These are phyloP conservation scores for Capsicum chinense DNA, from an alignment of 257 asterid species.

Conservation along the genomic window DNA sequence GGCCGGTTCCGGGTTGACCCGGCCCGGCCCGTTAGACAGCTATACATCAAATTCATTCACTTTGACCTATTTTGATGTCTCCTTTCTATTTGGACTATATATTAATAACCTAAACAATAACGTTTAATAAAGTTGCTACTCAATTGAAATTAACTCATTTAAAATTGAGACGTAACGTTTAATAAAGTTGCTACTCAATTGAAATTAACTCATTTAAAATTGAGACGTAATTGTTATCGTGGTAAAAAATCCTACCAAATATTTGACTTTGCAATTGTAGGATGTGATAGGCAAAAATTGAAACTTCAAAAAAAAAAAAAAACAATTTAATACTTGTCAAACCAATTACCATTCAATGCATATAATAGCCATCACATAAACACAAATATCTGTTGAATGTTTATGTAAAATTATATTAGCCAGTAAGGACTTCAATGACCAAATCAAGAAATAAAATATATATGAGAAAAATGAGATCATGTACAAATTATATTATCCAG, in stretches of 20 bases:
- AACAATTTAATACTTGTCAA: background rate
- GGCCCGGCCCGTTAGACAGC: no score
- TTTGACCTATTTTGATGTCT: background rate
- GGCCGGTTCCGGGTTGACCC: no score
- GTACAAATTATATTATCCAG: no score
- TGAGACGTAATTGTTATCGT: background rate
- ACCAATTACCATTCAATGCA: background rate
- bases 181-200: background rate
- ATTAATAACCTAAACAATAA: background rate
- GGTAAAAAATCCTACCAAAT: background rate
- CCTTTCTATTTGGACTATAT: background rate
- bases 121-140: background rate
- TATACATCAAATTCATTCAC: background rate
- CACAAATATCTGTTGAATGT: background rate
- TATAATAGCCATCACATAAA: background rate
- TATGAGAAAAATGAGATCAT: no score
- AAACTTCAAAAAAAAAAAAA: background rate
- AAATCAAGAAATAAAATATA: no score
- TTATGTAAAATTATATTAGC: no score
- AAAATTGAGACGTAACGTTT: background rate
- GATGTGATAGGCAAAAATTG: background rate
- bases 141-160: rapidly evolving
- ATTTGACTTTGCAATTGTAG: background rate
- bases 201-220: rapidly evolving
- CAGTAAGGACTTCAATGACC: no score